A percentile compares a stretch with the other conserved stretches of the same genome.
phyloP scores from a whole-genome alignment of 371 early-diverging fungal species.

The Dichotomocladium elegans region DNA sequence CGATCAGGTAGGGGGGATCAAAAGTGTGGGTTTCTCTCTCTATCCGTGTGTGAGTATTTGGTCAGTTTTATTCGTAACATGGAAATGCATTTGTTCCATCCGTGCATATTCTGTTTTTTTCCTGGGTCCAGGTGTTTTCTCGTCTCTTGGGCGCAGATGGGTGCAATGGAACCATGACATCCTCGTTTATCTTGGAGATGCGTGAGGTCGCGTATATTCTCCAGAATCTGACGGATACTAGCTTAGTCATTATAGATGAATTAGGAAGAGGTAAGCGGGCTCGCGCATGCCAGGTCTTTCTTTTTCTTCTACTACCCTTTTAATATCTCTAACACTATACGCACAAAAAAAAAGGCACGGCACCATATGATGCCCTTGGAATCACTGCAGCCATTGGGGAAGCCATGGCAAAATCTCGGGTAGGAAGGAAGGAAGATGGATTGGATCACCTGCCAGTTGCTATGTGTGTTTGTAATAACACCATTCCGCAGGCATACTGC shows the following conservation, averaged over 20 bases:
- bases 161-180: conserved; percentile 59
- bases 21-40: not conserved
- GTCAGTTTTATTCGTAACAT: not conserved
- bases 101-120: not conserved
- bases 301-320: not conserved
- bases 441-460: not conserved
- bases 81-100: not conserved
- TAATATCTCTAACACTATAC: too few relatives aligned
- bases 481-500: conserved; percentile 45
- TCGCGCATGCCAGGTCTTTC: not conserved
- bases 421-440: not conserved
- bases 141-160: conserved; percentile 71
- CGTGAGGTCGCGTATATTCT: conserved; percentile 83
- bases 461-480: not conserved
- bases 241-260: conserved; percentile 94
- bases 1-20: conserved; percentile 45
- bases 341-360: conserved; percentile 52
- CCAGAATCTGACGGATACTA: conserved; percentile 60
- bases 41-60: too few relatives aligned
- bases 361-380: conserved; percentile 75
- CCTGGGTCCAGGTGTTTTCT: conserved; percentile 48
- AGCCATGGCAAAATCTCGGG: conserved; percentile 47
- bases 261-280: conserved; percentile 80
- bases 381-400: conserved; percentile 82
- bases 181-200: conserved; percentile 94